Evolutionary conservation across 129 eudicot species (phyloP), one percentile per base, ranked within the genome.

Genomic region (carrot (Daucus carota)): DNA sequence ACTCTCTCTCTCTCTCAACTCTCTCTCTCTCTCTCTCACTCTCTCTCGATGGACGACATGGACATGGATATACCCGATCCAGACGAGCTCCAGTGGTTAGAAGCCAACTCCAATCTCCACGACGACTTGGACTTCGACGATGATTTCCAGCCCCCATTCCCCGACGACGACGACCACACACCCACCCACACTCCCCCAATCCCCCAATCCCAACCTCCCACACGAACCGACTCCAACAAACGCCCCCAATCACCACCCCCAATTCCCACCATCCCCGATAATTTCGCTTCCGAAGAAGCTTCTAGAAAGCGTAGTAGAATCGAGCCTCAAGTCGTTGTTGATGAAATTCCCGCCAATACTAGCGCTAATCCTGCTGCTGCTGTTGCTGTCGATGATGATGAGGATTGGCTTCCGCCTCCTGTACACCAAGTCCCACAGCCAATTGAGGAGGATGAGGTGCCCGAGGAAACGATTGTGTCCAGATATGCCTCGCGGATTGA

Each of bases 11-110:
- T 47, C 59, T 18, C 59, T 18, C 59, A n/a, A 17, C 59, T 18
- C 59, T 18, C 59, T 47, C 57, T 17, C 59, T 48, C 24, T 20
- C 59, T 18, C 59, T 8, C 10, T 4, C 57, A 16, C 57, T 47
- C 60, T 20, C 60, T 18, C 2, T 6, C 28, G 15, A 62, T 62
- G 69, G 69, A 62, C 1, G 69, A 62, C 13, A 28, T 70, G 74
- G 90, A 87, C 38, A 90, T 90, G 92, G 98, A 90, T 46, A 66
- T 88, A 42, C 93, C 93, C 32, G 82, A 80, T 41, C 22, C 83
- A 6, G 93, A 89, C 6, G 98, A 93, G 83, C 88, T 91, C 26
- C 86, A 89, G 68, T 91, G 92, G 97, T 88, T 94, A 2, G 99
- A 94, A 85, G 88, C 97, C 77, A 83, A 85, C 74, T 54, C 86